phyloP scores from a whole-genome alignment of 768 basidiomycete genomes.

The Tulasnella sp. region DNA sequence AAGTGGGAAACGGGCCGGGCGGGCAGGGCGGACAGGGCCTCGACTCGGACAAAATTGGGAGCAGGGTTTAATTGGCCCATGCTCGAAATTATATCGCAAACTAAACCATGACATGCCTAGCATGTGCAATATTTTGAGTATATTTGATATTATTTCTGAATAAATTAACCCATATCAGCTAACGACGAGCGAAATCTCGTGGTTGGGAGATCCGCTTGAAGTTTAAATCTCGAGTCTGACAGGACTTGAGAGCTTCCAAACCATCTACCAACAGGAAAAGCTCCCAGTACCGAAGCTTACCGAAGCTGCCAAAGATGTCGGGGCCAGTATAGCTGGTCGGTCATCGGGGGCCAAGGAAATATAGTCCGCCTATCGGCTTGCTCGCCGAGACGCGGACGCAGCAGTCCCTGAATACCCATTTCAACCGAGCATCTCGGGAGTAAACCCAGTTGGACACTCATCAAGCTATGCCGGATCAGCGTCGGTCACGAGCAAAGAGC shows the following conservation, averaged over 20 bases:
- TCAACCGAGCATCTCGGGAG: not conserved
- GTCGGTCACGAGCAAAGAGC: not conserved
- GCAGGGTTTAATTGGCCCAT: not conserved
- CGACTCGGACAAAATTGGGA: not conserved
- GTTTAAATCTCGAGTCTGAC: not conserved
- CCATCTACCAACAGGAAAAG: not conserved
- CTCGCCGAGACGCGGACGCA: not conserved
- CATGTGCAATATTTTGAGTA: not conserved
- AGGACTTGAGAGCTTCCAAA: not conserved
- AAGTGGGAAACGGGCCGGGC: not conserved
- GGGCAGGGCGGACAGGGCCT: too few relatives aligned
- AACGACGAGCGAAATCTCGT: not conserved
- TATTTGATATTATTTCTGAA: not conserved
- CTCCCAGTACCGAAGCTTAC: not conserved
- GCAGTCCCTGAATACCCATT: not conserved
- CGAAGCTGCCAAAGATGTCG: not conserved
- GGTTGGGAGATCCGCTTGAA: too few relatives aligned
- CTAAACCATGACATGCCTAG: too few relatives aligned
- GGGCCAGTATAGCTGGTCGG: not conserved
- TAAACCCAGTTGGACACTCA: not conserved
- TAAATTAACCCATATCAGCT: not conserved
- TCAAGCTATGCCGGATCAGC: not conserved
- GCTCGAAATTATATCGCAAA: too few relatives aligned
- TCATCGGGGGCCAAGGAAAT: not conserved
- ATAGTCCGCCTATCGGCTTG: not conserved